phyloP scores from a whole-genome alignment of 805 yeast genomes.

The Candida peoriensis region DNA sequence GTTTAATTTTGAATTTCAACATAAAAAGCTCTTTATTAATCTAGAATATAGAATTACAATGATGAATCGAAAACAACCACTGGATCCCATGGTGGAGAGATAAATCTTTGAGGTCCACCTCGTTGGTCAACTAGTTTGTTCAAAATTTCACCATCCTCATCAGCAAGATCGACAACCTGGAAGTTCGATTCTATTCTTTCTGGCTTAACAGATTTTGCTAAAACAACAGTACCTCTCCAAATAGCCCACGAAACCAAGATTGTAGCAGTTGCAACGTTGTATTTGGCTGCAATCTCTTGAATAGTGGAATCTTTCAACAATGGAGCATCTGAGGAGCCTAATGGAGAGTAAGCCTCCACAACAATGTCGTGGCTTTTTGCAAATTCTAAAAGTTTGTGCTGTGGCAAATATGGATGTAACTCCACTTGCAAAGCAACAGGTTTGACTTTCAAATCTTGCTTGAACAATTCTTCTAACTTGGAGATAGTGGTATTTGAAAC shows the following conservation, averaged over 20 bases:
- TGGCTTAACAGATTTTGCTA: slow-evolving; percentile 45
- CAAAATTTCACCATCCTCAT: slow-evolving; percentile 30
- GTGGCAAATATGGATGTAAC: slow-evolving; percentile 17
- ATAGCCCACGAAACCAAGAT: slow-evolving; percentile 57
- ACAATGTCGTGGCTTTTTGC: slow-evolving; percentile 10
- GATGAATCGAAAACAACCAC: slow-evolving; percentile 37
- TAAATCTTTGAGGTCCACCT: slow-evolving; percentile 27
- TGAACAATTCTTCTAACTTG: slow-evolving; percentile 9
- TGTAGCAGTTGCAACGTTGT: slow-evolving; percentile 40
- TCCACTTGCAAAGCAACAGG: slow-evolving; percentile 19
- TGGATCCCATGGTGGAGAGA: slow-evolving; percentile 14
- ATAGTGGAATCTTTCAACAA: slow-evolving; percentile 34
- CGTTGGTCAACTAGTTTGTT: slow-evolving; percentile 22
- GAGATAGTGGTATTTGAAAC: slow-evolving; percentile 16
- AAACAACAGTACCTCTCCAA: slow-evolving; percentile 49
- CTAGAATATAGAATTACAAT: no score
- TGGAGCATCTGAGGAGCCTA: slow-evolving; percentile 17
- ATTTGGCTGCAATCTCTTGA: slow-evolving; percentile 38
- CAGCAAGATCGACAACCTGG: slow-evolving; percentile 27
- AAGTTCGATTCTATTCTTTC: slow-evolving; percentile 36
- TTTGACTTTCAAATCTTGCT: slow-evolving; percentile 5
- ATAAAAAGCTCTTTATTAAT: no score
- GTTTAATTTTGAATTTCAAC: no score
- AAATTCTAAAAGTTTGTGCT: slow-evolving; percentile 11
- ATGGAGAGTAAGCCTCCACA: slow-evolving; percentile 16